A percentile compares a stretch with the other conserved stretches of the same genome.
phyloP scores from a whole-genome alignment of 1,139 yeast species.

The Debaryomyces robertsiae region DNA sequence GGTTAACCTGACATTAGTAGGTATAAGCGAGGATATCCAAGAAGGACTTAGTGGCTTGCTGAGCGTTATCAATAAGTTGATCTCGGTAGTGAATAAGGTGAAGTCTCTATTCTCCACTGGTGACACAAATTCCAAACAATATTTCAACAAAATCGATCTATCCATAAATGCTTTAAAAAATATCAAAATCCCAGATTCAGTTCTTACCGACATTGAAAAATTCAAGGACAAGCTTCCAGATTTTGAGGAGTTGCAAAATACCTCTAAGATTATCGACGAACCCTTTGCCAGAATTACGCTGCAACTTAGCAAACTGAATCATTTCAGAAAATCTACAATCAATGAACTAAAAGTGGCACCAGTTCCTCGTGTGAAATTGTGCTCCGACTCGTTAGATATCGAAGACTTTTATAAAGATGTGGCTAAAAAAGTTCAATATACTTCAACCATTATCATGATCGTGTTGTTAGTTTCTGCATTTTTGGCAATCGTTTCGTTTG shows the following conservation, averaged over 20 bases:
- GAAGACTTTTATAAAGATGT: constrained; percentile 18
- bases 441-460: constrained; percentile 41
- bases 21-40: constrained; percentile 60
- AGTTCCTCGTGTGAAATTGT: constrained; percentile 1
- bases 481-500: constrained; percentile 38
- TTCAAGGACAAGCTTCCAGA: constrained; percentile 56
- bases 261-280: constrained; percentile 24
- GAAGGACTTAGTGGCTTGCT: constrained; percentile 60
- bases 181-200: constrained; percentile 63
- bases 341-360: constrained; percentile 18
- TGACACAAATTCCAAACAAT: constrained; percentile 27
- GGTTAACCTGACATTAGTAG: constrained; percentile 61
- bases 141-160: constrained; percentile 52
- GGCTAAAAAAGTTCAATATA: constrained; percentile 27
- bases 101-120: constrained; percentile 55
- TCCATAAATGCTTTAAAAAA: constrained; percentile 59
- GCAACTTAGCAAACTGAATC: constrained; percentile 18
- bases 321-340: constrained; percentile 15
- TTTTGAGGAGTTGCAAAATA: constrained; percentile 51
- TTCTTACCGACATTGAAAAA: constrained; percentile 53
- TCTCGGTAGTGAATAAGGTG: constrained; percentile 46
- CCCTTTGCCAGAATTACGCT: constrained; percentile 23
- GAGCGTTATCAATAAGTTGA: constrained; percentile 50
- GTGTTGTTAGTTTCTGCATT: constrained; percentile 35
- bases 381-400: constrained; percentile 12